Base-by-base conservation (phyloP, 2,329 filamentous ascomycete species). In the Basipetospora chlamydospora region DNA sequence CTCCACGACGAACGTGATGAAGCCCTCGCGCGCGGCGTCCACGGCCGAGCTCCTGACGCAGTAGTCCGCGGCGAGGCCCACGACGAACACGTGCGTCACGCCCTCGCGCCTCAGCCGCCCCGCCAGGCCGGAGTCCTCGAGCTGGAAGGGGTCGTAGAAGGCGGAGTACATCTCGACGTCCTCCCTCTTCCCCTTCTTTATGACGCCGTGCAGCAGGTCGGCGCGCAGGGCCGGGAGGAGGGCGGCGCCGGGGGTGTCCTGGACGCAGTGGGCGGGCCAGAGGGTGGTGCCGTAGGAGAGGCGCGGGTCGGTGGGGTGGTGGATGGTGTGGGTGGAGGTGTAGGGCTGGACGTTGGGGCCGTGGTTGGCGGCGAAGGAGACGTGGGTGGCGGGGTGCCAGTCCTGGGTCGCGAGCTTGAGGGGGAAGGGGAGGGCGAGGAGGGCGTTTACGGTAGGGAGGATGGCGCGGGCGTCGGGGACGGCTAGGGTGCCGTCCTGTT, bases 111-210 rank as follows among this genome's bases (percentile, higher is more conserved):
- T 65, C 46, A 98, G 54, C 33, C 63, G 50, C 1, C 50, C 59
- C 2, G 66, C 68, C 18, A 96, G 61, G 11, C 77, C 76, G 48
- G 71, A 77, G 47, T 77, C 73, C 18, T 61, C 62, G 11, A 80
- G 62, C 26, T 57, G 57, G 47, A 95, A 88, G 0, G 83, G 81
- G 51, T 87, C 82, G 42, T 79, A 78, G 49, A 98, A 96, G 1
- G 80, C 86, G 42, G 80, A 88, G 59, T 95, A 96, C 81, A 95
- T 94, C 58, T 98, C 90, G 2, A 94, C 71, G 30, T 70, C 63
- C 30, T 64, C 54, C 51, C 85, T 68, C 50, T 66, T 70, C 9
- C 90, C 90, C 61, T 98, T 98, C 46, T 81, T 70, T 11, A 95
- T 59, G 20, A 85, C 61, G 25, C 57, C 47, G 46, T 88, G 68